Percentiles rank a stretch among this genome's conserved stretches.
Evolutionary conservation across 2,329 filamentous ascomycete species (phyloP).

Genomic region (Aphanocladium album): DNA sequence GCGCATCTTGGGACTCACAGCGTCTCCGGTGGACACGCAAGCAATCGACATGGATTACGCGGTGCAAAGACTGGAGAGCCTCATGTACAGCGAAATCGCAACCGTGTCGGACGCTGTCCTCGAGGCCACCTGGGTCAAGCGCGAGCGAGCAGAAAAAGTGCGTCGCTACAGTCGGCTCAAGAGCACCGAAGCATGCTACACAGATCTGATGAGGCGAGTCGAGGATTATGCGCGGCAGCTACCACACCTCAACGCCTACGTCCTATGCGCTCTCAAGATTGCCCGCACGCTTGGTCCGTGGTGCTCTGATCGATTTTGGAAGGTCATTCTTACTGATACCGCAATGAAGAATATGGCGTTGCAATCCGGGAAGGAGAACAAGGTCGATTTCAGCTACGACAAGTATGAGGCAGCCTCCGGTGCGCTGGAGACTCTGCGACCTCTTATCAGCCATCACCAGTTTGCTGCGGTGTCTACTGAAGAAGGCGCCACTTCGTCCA

Average conservation of each 20-base stretch:
- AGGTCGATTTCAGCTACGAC: slow-evolving; percentile 15
- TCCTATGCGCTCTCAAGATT: slow-evolving; percentile 49
- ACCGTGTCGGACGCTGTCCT: slow-evolving; percentile 52
- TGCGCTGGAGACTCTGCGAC: slow-evolving; percentile 54
- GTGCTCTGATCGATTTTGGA: slow-evolving; percentile 81
- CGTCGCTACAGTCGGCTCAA: slow-evolving; percentile 40
- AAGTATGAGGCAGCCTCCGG: slow-evolving; percentile 46
- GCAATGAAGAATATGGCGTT: slow-evolving; percentile 58
- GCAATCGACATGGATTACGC: slow-evolving; percentile 62
- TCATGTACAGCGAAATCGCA: slow-evolving; percentile 78
- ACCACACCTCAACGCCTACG: slow-evolving; percentile 50
- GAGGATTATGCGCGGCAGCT: slow-evolving; percentile 37
- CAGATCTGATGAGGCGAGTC: slow-evolving; percentile 58
- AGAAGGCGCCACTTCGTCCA: slow-evolving; percentile 57
- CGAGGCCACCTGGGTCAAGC: slow-evolving; percentile 18
- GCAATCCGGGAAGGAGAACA: slow-evolving; percentile 39
- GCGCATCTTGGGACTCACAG: slow-evolving; percentile 92
- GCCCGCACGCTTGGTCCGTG: slow-evolving; percentile 70
- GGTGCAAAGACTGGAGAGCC: slow-evolving; percentile 65
- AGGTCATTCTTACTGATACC: slow-evolving; percentile 59
- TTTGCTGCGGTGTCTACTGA: slow-evolving; percentile 33
- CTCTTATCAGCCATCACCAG: slow-evolving; percentile 47
- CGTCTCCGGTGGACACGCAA: slow-evolving; percentile 85
- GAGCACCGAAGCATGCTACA: slow-evolving; percentile 47
- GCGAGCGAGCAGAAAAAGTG: slow-evolving; percentile 47